Base-by-base conservation (phyloP, 352 stramenopile species). In the Globisporangium nagaii region DNA sequence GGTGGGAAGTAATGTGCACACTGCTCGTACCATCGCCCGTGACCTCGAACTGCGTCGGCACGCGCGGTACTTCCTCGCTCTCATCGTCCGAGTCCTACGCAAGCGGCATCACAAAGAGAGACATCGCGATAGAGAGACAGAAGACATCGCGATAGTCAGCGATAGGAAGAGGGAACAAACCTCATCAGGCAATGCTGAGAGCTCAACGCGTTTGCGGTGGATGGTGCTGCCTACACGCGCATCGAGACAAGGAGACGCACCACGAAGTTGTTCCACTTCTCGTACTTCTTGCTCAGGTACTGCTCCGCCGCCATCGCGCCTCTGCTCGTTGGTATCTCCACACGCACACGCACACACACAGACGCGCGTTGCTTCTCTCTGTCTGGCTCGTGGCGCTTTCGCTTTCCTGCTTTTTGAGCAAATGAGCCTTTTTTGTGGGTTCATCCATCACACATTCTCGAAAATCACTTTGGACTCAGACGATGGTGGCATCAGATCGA, bases 191-290 rank as follows among this genome's bases (percentile, higher is more conserved):
- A n/a, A n/a, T n/a, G n/a, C n/a, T n/a, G n/a, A n/a, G n/a, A n/a
- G n/a, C n/a, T n/a, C n/a, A n/a, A n/a, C n/a, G n/a, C n/a, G n/a
- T n/a, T n/a, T n/a, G n/a, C n/a, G n/a, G n/a, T n/a, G n/a, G n/a
- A n/a, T n/a, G n/a, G n/a, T n/a, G n/a, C n/a, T n/a, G n/a, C n/a
- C n/a, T n/a, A n/a, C n/a, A n/a, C n/a, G n/a, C n/a, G n/a, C n/a
- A n/a, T n/a, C n/a, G n/a, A n/a, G n/a, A n/a, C n/a, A n/a, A n/a
- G n/a, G n/a, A n/a, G n/a, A 46, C 62, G 31, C 37, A 91, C 83
- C 71, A 85, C 73, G 50, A 94, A 92, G 51, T 90, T 81, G 65
- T 89, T 79, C 84, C 84, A 94, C 62, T 92, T 94, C 70, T 90
- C 75, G 66, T 94, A 94, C 49, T 88, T 94, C 66, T 94, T 86